Evolutionary conservation across 2,329 filamentous ascomycete species (phyloP).

Genomic region (Cladosporium oxysporum): DNA sequence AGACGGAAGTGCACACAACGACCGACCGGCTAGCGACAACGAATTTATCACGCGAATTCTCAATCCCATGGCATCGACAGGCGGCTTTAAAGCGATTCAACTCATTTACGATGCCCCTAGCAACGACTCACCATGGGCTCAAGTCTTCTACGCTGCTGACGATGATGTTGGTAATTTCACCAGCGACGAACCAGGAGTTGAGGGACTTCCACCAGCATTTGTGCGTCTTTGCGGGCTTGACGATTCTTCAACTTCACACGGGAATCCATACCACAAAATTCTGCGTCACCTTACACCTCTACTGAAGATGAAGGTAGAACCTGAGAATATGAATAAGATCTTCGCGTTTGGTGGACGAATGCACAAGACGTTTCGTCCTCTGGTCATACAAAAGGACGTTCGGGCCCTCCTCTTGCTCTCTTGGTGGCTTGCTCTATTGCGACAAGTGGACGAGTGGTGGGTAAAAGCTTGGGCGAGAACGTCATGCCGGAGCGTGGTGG

Average conservation of each 20-base stretch:
- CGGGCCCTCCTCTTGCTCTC: constrained; percentile 24
- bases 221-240: constrained; percentile 27
- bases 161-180: constrained; percentile 23
- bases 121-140: constrained; percentile 21
- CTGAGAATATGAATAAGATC: constrained; percentile 24
- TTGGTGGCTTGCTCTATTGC: constrained; percentile 27
- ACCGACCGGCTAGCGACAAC: neutral
- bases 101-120: constrained; percentile 2
- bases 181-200: constrained; percentile 18
- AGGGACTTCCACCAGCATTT: constrained; percentile 24
- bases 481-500: constrained; percentile 24
- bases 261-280: constrained; percentile 25
- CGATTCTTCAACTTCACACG: constrained; percentile 20
- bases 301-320: constrained; percentile 20
- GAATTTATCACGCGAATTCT: constrained; percentile 18
- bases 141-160: constrained; percentile 21
- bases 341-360: constrained; percentile 26
- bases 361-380: constrained; percentile 21
- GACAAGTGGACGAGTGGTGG: constrained; percentile 29
- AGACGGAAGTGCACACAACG: constrained; percentile 14
- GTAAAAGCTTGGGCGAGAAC: constrained; percentile 23
- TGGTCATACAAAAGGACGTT: constrained; percentile 24
- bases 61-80: constrained; percentile 23
- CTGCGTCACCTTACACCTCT: constrained; percentile 26
- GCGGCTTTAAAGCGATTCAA: constrained; percentile 24